Evolutionary conservation across 441 rosid genomes (phyloP), one percentile per base, ranked within the genome.

Genomic region (Raphanus hybrid): DNA sequence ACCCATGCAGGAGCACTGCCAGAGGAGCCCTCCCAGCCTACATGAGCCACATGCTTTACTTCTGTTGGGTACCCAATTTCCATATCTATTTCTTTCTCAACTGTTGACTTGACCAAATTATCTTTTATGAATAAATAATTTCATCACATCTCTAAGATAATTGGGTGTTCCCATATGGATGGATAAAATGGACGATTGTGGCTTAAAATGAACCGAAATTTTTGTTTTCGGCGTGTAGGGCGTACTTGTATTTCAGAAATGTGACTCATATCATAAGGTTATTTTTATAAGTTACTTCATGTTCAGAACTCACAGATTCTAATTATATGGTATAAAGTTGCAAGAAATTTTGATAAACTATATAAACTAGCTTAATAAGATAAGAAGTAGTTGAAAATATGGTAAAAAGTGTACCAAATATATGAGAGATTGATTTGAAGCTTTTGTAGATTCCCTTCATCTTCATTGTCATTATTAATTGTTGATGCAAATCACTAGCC

Each of bases 361-460:
- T 37, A 54, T 8, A 11, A 8, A 10, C 6, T 1, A 8, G 10
- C 27, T 5, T 20, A 58, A 32, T 66, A 20, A 11, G 74, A 37
- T 52, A 0, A 37, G 3, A 76, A 15, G 50, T 23, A 67, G 6
- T 4, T 48, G 29, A 66, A 45, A 52, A 8, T 12, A 20, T 54
- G 64, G 48, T 71, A 39, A 66, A 54, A 23, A 68, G 5, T 3
- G 18, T 83, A 91, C 99, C 97, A 84, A 92, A 94, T 69, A 94
- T 89, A 81, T 91, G 92, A 60, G 97, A 81, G 67, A 94, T 86
- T 84, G 57, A 92, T 80, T 90, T 92, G 89, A 94, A 92, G 60
- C 99, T 82, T 85, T 94, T 94, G 82, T 86, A 92, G 77, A 94
- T 81, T 67, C 94, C 94, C 83, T 91, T 94, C 76, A 94, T 91